These are phyloP conservation scores for Alternaria ventricosa DNA, from an alignment of 2,329 filamentous ascomycete species.

Conservation along the genomic window DNA sequence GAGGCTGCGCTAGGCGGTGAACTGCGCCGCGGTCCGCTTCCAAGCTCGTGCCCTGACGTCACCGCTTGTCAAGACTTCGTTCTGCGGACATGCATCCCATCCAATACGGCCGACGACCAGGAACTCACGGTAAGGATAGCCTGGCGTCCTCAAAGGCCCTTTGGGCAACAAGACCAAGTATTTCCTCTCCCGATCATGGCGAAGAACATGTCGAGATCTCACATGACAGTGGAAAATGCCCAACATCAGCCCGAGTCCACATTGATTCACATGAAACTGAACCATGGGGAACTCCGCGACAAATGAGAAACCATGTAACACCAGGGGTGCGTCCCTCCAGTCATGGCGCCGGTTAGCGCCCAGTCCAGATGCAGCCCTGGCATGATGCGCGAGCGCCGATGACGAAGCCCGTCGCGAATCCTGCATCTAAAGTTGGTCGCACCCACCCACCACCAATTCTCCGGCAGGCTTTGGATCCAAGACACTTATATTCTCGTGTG, in stretches of 20 bases:
- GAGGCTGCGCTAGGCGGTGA: conserved; percentile 7
- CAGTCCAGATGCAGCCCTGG: conserved; percentile 13
- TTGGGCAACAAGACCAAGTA: conserved; percentile 7
- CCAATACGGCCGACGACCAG: conserved; percentile 22
- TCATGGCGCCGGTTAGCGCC: conserved; percentile 17
- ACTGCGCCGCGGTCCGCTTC: conserved; percentile 5
- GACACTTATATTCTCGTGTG: conserved; percentile 20
- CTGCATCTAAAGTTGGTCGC: conserved; percentile 32
- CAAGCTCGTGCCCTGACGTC: conserved; percentile 27
- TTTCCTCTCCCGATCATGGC: not conserved
- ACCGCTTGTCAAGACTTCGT: conserved; percentile 2
- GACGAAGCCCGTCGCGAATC: conserved; percentile 31
- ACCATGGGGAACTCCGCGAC: conserved; percentile 11
- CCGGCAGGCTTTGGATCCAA: conserved; percentile 7
- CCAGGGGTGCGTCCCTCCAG: conserved; percentile 15
- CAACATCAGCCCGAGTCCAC: conserved; percentile 22
- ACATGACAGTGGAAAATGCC: conserved; percentile 11
- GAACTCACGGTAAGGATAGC: conserved; percentile 25
- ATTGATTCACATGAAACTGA: conserved; percentile 1
- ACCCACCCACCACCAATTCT: conserved; percentile 22
- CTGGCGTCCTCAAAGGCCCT: conserved; percentile 2
- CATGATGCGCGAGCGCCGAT: conserved; percentile 28
- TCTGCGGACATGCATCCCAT: conserved; percentile 18
- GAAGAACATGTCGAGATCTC: not conserved
- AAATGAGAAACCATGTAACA: conserved; percentile 13